Percentiles rank a stretch among this genome's conserved stretches.
Evolutionary conservation across 257 asterid genomes (phyloP).

Genomic region (Echites panduratus): DNA sequence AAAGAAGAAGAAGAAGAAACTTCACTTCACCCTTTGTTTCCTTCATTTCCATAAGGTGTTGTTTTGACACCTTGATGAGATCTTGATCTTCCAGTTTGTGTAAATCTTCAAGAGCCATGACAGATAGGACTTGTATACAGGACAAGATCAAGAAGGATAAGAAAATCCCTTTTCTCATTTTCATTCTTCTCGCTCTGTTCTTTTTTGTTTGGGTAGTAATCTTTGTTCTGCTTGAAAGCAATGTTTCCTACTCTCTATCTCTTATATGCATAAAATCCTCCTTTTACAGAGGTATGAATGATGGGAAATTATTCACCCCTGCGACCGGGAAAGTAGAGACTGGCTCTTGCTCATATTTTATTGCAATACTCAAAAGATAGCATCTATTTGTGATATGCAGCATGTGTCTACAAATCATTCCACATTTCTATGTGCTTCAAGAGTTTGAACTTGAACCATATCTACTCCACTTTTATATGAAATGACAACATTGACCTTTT

Average conservation of each 20-base stretch:
- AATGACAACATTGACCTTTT: no score
- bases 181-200: background rate
- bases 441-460: background rate
- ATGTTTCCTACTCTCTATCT: background rate
- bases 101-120: constrained; percentile 24
- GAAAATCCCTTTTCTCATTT: constrained; percentile 21
- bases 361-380: background rate
- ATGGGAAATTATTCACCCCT: background rate
- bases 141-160: constrained; percentile 28
- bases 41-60: constrained; percentile 6
- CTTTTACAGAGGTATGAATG: background rate
- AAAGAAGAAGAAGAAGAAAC: background rate
- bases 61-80: constrained; percentile 15
- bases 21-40: constrained; percentile 21
- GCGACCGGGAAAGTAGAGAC: background rate
- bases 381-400: background rate
- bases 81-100: constrained; percentile 10
- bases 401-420: background rate
- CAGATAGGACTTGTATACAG: constrained; percentile 14
- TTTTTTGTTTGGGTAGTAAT: background rate
- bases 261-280: background rate
- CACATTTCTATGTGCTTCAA: background rate
- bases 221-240: background rate
- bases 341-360: background rate
- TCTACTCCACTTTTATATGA: no score